Conservation (phyloP, 2,329 filamentous ascomycete species). For the Pyrenochaeta sp. region DNA sequence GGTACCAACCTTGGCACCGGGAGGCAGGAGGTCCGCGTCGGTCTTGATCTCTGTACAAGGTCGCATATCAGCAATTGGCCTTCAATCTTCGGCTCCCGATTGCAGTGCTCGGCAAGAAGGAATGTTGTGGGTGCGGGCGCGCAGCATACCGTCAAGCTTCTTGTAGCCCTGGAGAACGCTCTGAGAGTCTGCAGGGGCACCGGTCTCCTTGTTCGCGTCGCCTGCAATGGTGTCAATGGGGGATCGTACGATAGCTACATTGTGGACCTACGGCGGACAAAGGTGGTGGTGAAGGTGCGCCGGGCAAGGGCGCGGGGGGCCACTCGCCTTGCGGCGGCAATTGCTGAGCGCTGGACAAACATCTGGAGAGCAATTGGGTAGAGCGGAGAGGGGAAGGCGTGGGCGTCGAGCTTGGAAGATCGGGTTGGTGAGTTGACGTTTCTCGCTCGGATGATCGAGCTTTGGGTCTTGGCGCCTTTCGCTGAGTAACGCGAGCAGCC, state of each 20-base stretch:
- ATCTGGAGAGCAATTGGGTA: constrained; percentile 51
- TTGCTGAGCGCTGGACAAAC: constrained; percentile 60
- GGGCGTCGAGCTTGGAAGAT: constrained; percentile 37
- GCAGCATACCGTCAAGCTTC: constrained; percentile 54
- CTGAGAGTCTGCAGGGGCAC: constrained; percentile 32
- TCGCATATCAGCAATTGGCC: constrained; percentile 36
- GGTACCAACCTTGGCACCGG: constrained; percentile 81
- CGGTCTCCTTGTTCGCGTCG: constrained; percentile 45
- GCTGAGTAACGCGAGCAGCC: constrained; percentile 19
- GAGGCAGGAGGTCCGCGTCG: constrained; percentile 82
- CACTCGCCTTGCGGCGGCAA: constrained; percentile 56
- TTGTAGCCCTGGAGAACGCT: constrained; percentile 48
- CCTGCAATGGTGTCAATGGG: constrained; percentile 41
- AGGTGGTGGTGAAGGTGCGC: constrained; percentile 57
- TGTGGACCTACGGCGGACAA: constrained; percentile 55
- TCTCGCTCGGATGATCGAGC: constrained; percentile 25
- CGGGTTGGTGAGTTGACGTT: constrained; percentile 32
- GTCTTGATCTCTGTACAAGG: constrained; percentile 76
- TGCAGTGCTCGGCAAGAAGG: constrained; percentile 18
- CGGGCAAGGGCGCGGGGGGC: constrained; percentile 50
- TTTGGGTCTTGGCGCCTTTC: constrained; percentile 26
- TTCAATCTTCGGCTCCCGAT: constrained; percentile 4
- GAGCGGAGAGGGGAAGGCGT: constrained; percentile 41
- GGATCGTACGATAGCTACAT: constrained; percentile 40
- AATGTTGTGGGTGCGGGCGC: constrained; percentile 19